phyloP scores from a whole-genome alignment of 495 filamentous ascomycete genomes.

The Zalerion maritima region DNA sequence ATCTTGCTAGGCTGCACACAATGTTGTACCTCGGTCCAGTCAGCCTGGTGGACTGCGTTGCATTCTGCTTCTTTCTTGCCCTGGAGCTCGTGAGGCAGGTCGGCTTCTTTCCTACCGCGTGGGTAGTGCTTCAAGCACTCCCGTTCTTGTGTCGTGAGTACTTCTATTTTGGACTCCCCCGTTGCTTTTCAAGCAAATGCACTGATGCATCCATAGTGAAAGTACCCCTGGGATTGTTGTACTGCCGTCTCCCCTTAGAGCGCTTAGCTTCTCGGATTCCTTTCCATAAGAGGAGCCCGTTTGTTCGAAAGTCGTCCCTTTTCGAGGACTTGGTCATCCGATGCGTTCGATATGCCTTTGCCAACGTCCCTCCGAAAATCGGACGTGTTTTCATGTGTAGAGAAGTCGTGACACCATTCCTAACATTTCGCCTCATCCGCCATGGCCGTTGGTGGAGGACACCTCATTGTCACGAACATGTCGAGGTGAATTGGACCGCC shows the following conservation, averaged over 20 bases:
- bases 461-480: conserved; percentile 44
- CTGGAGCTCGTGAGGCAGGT: conserved; percentile 51
- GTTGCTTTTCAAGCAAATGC: conserved; percentile 1
- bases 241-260: too few species aligned
- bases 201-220: conserved; percentile 8
- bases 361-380: conserved; percentile 47
- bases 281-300: conserved; percentile 41
- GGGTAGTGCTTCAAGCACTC: conserved; percentile 42
- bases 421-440: conserved; percentile 56
- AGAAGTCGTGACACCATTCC: conserved; percentile 51
- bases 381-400: conserved; percentile 66
- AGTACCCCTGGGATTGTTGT: too few species aligned
- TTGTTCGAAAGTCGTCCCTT: conserved; percentile 45
- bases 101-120: conserved; percentile 37
- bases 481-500: conserved; percentile 29
- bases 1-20: too few species aligned
- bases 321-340: conserved; percentile 64
- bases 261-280: too few species aligned
- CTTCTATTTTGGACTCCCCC: background rate
- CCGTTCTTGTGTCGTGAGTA: conserved; percentile 48
- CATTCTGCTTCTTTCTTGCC: conserved; percentile 48
- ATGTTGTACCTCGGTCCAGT: conserved; percentile 51
- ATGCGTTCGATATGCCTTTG: conserved; percentile 64
- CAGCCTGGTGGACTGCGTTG: conserved; percentile 56
- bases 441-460: conserved; percentile 49